Base-by-base conservation (phyloP, 2,329 filamentous ascomycete genomes). In the Ceratocystis papillata region DNA sequence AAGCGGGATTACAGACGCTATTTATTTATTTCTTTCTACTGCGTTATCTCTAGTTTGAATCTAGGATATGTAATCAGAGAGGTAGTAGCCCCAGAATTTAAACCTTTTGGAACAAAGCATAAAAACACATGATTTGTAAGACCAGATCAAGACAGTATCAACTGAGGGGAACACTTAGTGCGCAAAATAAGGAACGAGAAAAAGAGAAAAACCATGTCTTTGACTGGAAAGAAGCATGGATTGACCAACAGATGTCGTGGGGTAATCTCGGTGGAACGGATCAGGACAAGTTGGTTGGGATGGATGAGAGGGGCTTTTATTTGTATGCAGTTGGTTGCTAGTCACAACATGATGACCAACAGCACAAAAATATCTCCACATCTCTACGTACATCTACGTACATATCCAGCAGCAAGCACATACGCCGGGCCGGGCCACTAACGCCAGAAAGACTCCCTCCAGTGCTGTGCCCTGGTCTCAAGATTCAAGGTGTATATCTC, bases 261-360 rank as follows among this genome's bases (percentile, higher is more conserved):
- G 15, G 48, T 53, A 53, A 53, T 25, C 48, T 53, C 48, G 48
- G 48, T 28, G 48, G 22, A 53, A 53, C 22, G 48, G 22, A 53
- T 25, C 10, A 41, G 37, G 37, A 41, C 1, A 41, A 12, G 37
- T 5, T 41, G 37, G 37, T 12, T 10, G 37, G 8, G 37, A 41
- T 12, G 37, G 37, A 12, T 41, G 37, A 41, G 3, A 1, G 37
- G 37, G 37, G 37, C 37, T 1, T 15, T 15, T 12, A 15, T 41
- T 15, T 41, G 37, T 12, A 15, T 15, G 37, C 37, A 41, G 37
- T 41, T 15, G 12, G 37, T 12, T 41, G 37, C 3, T 12, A 15
- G 10, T 41, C 37, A 41, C 10, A 1, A 41, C 10, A 41, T 41
- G 8, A 41, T 15, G 37, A 41, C 37, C 37, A 41, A 41, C 12